Evolutionary conservation across 1,284 basidiomycete genomes (phyloP).

Genomic region (Thecaphora thlaspeos): DNA sequence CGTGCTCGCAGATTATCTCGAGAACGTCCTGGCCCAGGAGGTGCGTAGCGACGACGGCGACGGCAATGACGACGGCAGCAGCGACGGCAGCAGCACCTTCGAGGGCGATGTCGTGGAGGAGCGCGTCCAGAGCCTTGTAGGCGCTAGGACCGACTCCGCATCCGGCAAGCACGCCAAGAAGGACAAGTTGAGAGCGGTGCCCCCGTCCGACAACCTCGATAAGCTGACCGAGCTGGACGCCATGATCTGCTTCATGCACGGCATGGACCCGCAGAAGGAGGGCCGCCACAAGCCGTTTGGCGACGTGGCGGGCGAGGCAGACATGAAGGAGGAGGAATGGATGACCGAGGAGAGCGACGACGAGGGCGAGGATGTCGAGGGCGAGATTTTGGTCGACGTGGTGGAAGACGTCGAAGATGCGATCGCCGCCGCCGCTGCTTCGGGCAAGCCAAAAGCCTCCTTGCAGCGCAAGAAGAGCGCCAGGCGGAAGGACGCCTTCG

Average conservation of each 20-base stretch:
- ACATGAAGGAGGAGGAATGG: constrained; percentile 46
- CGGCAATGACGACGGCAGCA: constrained; percentile 9
- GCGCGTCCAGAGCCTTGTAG: constrained; percentile 9
- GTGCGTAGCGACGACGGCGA: constrained; percentile 13
- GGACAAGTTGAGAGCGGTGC: constrained; percentile 17
- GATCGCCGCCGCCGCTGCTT: neutral
- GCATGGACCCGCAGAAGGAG: constrained; percentile 46
- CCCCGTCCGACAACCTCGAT: constrained; percentile 22
- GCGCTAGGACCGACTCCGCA: neutral
- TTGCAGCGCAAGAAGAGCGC: no score
- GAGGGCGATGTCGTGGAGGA: constrained; percentile 15
- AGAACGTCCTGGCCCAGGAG: constrained; percentile 41
- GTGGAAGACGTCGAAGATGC: neutral
- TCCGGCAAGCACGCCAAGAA: constrained; percentile 5
- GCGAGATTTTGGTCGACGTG: no score
- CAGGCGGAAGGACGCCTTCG: neutral
- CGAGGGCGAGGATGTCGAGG: constrained; percentile 18
- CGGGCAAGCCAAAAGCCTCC: no score
- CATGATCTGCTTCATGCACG: constrained; percentile 48
- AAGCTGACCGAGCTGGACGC: constrained; percentile 34
- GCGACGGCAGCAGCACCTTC: constrained; percentile 4
- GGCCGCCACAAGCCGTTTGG: constrained; percentile 44
- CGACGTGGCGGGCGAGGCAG: constrained; percentile 38
- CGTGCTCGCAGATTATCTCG: constrained; percentile 52
- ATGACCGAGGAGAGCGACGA: constrained; percentile 38